Conservation (phyloP, 1,284 basidiomycete species). For the Trichosporon faecale region DNA sequence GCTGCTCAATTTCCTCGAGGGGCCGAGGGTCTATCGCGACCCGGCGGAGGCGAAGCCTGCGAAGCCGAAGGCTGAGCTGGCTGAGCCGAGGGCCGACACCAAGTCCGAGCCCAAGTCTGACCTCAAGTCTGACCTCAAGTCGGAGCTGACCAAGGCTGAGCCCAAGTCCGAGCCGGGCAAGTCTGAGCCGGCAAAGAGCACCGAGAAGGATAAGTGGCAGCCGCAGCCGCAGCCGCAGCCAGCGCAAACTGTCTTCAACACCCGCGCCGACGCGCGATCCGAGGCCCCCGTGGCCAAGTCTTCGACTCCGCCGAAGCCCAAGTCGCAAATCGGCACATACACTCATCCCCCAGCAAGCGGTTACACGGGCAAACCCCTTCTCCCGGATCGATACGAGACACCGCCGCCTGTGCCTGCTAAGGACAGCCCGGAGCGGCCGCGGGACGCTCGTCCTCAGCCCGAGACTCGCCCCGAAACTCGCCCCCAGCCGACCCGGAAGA, state of each 20-base stretch:
- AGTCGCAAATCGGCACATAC: not conserved
- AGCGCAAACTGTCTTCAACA: not conserved
- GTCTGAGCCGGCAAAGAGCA: no score
- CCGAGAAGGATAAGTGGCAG: not conserved
- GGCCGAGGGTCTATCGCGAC: not conserved
- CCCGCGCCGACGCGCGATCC: not conserved
- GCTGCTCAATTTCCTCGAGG: conserved; percentile 3
- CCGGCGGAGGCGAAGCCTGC: not conserved
- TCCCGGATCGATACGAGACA: not conserved
- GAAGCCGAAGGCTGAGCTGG: not conserved
- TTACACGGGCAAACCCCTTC: not conserved
- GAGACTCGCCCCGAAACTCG: no score
- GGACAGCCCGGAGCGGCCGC: no score
- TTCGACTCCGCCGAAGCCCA: no score
- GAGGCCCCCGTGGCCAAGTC: not conserved
- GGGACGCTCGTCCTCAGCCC: no score
- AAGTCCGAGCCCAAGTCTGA: no score
- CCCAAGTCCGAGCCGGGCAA: no score
- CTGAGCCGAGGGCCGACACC: no score
- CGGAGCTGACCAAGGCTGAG: no score
- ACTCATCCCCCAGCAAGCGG: not conserved
- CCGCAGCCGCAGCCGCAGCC: no score
- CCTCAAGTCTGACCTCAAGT: no score
- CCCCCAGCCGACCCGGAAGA: not conserved
- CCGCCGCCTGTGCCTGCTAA: not conserved